These are phyloP conservation scores for Dactylellina sp. DNA, from an alignment of 2,329 filamentous ascomycete species.

Conservation along the genomic window DNA sequence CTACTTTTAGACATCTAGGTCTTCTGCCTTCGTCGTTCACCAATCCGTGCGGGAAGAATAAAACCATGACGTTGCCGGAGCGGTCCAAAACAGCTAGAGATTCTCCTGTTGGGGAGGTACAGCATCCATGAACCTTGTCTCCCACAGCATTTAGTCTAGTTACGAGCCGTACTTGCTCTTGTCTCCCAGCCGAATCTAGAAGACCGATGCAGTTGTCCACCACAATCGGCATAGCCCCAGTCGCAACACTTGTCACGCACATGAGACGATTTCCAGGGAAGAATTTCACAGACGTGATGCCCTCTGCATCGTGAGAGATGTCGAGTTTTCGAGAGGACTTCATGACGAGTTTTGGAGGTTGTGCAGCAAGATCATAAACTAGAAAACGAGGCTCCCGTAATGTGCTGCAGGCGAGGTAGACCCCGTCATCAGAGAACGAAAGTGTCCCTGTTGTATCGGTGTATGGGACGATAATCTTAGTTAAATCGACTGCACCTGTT, in stretches of 20 bases:
- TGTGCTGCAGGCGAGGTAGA: slow-evolving; percentile 55
- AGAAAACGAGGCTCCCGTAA: slow-evolving; percentile 53
- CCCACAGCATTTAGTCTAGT: slow-evolving; percentile 50
- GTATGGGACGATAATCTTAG: slow-evolving; percentile 50
- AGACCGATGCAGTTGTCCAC: slow-evolving; percentile 55
- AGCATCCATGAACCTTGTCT: slow-evolving; percentile 56
- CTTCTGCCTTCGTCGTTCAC: slow-evolving; percentile 54
- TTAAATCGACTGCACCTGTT: slow-evolving; percentile 28
- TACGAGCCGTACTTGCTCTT: slow-evolving; percentile 42
- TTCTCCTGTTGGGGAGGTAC: slow-evolving; percentile 51
- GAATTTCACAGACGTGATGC: slow-evolving; percentile 56
- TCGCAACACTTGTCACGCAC: slow-evolving; percentile 56
- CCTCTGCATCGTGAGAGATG: slow-evolving; percentile 54
- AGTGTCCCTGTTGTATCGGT: slow-evolving; percentile 48
- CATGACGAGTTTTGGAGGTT: slow-evolving; percentile 55
- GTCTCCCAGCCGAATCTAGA: slow-evolving; percentile 33
- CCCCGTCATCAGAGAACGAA: slow-evolving; percentile 51
- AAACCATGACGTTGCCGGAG: slow-evolving; percentile 50
- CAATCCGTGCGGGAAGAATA: slow-evolving; percentile 50
- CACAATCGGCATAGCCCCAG: slow-evolving; percentile 46
- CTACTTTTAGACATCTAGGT: slow-evolving; percentile 50
- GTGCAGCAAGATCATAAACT: slow-evolving; percentile 52
- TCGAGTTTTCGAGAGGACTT: slow-evolving; percentile 57
- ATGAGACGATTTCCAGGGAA: slow-evolving; percentile 54
- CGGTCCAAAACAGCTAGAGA: slow-evolving; percentile 45